A percentile compares a stretch with the other conserved stretches of the same genome.
Evolutionary conservation across 306 rosid genomes (phyloP).

Genomic region (Adenanthera pavonina): DNA sequence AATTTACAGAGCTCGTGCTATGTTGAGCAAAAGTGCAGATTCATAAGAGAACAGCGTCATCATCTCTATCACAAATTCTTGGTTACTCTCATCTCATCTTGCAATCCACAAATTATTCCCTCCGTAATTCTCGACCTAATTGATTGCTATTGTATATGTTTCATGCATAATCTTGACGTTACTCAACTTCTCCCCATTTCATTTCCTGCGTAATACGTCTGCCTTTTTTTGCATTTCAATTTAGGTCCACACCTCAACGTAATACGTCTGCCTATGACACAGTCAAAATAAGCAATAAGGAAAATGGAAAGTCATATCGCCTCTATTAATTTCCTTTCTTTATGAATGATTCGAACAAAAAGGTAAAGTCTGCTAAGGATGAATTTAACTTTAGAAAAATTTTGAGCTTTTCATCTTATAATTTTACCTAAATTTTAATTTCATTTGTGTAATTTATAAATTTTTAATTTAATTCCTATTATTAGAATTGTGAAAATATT

Average conservation of each 20-base stretch:
- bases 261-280: neutral
- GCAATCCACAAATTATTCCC: conserved; percentile 52
- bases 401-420: neutral
- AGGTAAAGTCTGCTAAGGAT: neutral
- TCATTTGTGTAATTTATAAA: too few species aligned
- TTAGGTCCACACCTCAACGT: neutral
- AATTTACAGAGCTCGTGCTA: conserved; percentile 66
- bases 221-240: too few species aligned
- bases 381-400: neutral
- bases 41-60: conserved; percentile 37
- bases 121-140: conserved; percentile 14
- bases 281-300: too few species aligned
- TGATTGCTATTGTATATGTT: too few species aligned
- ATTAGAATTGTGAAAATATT: too few species aligned
- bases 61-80: conserved; percentile 69
- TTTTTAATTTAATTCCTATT: too few species aligned
- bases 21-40: conserved; percentile 68
- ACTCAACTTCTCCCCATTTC: neutral
- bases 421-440: too few species aligned
- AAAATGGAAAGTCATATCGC: too few species aligned
- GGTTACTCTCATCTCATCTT: conserved; percentile 63
- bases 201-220: too few species aligned
- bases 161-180: neutral
- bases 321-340: too few species aligned
- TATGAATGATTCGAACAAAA: neutral